Evolutionary conservation across 352 stramenopile species (phyloP).

Genomic region (Phytophthora syringae): DNA sequence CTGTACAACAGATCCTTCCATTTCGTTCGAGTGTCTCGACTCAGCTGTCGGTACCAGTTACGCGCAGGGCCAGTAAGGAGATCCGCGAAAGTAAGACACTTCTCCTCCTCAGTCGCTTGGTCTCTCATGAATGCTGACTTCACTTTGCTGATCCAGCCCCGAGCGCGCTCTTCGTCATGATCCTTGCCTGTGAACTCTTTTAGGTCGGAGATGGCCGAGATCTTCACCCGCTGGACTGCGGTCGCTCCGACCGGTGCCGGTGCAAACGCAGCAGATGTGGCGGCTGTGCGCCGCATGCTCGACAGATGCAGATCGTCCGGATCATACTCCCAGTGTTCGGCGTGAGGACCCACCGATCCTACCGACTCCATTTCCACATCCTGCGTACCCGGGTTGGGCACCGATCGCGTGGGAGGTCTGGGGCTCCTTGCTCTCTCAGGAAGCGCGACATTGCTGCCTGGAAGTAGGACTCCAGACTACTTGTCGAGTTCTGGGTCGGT

Average conservation of each 20-base stretch:
- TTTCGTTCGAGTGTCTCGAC: background rate
- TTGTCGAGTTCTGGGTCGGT: too few relatives aligned
- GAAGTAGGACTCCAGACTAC: too few relatives aligned
- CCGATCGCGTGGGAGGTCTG: too few relatives aligned
- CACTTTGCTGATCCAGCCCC: background rate
- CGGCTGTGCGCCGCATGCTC: too few relatives aligned
- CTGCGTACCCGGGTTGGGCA: too few relatives aligned
- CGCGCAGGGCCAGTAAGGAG: background rate
- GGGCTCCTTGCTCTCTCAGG: too few relatives aligned
- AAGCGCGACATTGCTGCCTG: too few relatives aligned
- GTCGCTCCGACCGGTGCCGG: too few relatives aligned
- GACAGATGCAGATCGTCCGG: background rate
- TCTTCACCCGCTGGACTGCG: background rate
- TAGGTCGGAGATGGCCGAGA: background rate
- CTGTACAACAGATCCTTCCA: background rate
- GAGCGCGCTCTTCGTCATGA: background rate
- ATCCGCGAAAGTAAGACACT: background rate
- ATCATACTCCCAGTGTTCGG: background rate
- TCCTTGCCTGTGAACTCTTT: background rate
- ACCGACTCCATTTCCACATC: constrained; percentile 5
- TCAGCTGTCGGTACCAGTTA: background rate
- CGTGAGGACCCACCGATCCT: background rate
- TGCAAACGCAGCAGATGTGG: too few relatives aligned
- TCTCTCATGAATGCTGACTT: background rate
- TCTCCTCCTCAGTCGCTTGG: background rate